These are phyloP conservation scores for Ogataea nitratoaversa DNA, from an alignment of 805 yeast species.

Conservation along the genomic window DNA sequence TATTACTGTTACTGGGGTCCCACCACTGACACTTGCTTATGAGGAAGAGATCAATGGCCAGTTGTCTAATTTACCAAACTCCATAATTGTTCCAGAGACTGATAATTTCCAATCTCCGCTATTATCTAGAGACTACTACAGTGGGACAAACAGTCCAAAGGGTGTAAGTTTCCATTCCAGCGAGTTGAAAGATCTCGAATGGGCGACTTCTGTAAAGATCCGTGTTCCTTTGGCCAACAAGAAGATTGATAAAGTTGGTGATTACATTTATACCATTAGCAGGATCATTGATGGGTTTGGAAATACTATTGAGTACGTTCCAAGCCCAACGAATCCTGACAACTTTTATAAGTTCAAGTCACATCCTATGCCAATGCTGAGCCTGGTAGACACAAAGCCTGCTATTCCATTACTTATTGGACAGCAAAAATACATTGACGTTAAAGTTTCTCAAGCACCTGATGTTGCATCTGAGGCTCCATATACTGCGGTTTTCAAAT, in stretches of 20 bases:
- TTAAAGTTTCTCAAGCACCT: conserved; percentile 22
- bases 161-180: conserved; percentile 25
- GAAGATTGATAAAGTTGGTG: conserved; percentile 39
- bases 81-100: conserved; percentile 39
- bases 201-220: conserved; percentile 30
- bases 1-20: conserved; percentile 65
- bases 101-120: conserved; percentile 46
- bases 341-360: conserved; percentile 43
- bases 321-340: conserved; percentile 31
- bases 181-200: conserved; percentile 36
- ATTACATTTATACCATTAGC: conserved; percentile 51
- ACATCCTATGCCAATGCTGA: conserved; percentile 52
- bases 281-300: conserved; percentile 67
- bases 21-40: conserved; percentile 65
- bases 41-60: conserved; percentile 39
- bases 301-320: conserved; percentile 44
- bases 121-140: conserved; percentile 28
- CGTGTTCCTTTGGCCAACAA: conserved; percentile 25
- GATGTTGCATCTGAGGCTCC: conserved; percentile 43
- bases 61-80: conserved; percentile 25
- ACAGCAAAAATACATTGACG: conserved; percentile 29
- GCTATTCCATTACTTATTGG: conserved; percentile 27
- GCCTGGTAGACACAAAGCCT: conserved; percentile 36
- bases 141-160: conserved; percentile 16
- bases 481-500: conserved; percentile 34